Base-by-base conservation (phyloP, 2,329 filamentous ascomycete genomes). In the Thermothelomyces thermophilus region DNA sequence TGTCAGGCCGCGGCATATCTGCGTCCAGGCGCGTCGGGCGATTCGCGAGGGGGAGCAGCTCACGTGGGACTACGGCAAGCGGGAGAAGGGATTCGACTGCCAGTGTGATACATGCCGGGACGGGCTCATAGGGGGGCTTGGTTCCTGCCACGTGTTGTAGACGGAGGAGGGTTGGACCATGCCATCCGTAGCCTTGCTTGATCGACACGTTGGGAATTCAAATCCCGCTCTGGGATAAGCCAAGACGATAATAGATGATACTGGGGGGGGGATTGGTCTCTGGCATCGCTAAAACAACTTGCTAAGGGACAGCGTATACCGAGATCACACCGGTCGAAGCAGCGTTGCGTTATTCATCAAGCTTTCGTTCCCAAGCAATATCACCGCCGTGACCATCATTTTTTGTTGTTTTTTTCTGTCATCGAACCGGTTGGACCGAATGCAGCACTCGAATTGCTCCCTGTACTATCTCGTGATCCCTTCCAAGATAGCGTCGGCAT, bases 31-130 rank as follows among this genome's bases (percentile, higher is more conserved):
- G 7, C 48, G 37, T 26, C 55, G 58, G 14, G 49, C 58, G 39
- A 66, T 72, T 26, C 41, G 31, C 2, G 28, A 48, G 2, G 64
- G 58, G 10, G 59, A 70, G 4, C 62, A 72, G 54, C 53, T 73
- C 28, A 65, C 66, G 28, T 65, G 72, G 56, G 53, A 66, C 55
- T 71, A 72, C 48, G 57, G 62, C 45, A 63, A 63, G 34, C 34
- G 34, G 20, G 48, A 56, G 3, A 50, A 64, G 46, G 44, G 53
- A 9, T 66, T 66, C 34, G 35, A 39, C 0, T 71, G 69, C 48
- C 46, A 55, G 36, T 60, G 57, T 17, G 48, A 45, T 2, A 54
- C 45, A 6, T 59, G 58, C 43, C 41, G 45, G 10, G 37, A 31
- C 5, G 13, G 35, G 1, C 28, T 45, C 3, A 19, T 41, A 5